Conservation (phyloP, 495 filamentous ascomycete genomes). For the Evernia prunastri region DNA sequence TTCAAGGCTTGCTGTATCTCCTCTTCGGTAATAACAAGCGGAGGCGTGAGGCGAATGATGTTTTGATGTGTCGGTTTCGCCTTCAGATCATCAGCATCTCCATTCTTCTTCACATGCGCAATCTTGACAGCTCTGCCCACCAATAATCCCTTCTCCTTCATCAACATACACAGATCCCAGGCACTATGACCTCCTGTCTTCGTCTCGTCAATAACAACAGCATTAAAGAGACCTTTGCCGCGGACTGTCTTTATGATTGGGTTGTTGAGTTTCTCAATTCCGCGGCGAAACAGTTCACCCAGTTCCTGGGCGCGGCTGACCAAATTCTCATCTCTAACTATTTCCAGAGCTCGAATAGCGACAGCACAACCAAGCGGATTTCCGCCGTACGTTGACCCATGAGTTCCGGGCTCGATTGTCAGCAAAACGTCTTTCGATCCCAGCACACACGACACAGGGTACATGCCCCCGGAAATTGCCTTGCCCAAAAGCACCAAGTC, state of each 20-base stretch:
- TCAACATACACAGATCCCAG: constrained; percentile 94
- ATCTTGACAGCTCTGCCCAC: constrained; percentile 53
- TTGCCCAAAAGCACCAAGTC: constrained; percentile 94
- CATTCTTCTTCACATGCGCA: constrained; percentile 31
- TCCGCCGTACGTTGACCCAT: constrained; percentile 94
- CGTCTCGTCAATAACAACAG: constrained; percentile 90
- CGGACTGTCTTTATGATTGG: constrained; percentile 78
- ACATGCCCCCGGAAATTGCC: constrained; percentile 97
- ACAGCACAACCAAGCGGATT: constrained; percentile 97
- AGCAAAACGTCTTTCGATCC: constrained; percentile 90
- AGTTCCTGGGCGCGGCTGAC: constrained; percentile 73
- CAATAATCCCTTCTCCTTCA: constrained; percentile 93
- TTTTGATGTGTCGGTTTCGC: constrained; percentile 98
- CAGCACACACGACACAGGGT: constrained; percentile 92
- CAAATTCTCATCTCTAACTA: constrained; percentile 86
- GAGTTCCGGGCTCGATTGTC: constrained; percentile 92
- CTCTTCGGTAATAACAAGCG: constrained; percentile 51
- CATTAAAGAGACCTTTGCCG: constrained; percentile 92
- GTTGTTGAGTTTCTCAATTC: constrained; percentile 61
- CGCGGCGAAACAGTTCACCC: constrained; percentile 77
- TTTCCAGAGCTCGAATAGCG: constrained; percentile 89
- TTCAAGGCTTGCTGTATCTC: constrained; percentile 44
- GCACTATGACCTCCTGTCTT: constrained; percentile 77
- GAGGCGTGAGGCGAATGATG: constrained; percentile 65
- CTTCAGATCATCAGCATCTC: constrained; percentile 44